Percentiles rank a stretch among this genome's conserved stretches.
These are phyloP conservation scores for Elsinoe australis DNA, from an alignment of 2,329 filamentous ascomycete species.

Conservation along the genomic window DNA sequence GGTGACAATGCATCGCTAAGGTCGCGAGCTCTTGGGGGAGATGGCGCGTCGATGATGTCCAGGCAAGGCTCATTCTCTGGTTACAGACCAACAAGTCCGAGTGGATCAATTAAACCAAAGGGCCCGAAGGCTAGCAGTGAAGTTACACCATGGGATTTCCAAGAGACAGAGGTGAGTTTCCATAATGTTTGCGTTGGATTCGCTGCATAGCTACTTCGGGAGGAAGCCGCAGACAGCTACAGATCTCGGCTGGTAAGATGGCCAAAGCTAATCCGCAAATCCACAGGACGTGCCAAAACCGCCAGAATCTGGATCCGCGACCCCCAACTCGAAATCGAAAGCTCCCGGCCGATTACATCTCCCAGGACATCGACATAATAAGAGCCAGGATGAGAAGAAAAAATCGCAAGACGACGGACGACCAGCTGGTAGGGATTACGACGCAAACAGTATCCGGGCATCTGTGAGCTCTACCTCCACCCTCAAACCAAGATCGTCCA, in stretches of 20 bases:
- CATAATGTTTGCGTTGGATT: neutral
- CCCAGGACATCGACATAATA: conserved; percentile 60
- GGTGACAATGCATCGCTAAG: conserved; percentile 2
- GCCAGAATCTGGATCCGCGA: conserved; percentile 24
- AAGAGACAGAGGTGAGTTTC: conserved; percentile 39
- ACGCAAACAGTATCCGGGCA: conserved; percentile 46
- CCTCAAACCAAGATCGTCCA: conserved; percentile 59
- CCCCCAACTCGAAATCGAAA: conserved; percentile 20
- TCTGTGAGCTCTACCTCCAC: conserved; percentile 43
- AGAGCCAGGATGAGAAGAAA: conserved; percentile 52
- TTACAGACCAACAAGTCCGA: conserved; percentile 11
- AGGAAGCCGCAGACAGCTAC: no score
- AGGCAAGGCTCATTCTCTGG: conserved; percentile 13
- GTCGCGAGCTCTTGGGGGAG: conserved; percentile 6
- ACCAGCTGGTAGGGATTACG: conserved; percentile 7
- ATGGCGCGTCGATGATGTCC: conserved; percentile 51
- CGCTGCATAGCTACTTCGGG: no score
- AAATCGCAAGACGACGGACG: conserved; percentile 20
- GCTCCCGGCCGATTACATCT: conserved; percentile 54
- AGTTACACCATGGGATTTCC: conserved; percentile 95
- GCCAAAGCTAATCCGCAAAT: neutral
- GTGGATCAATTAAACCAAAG: conserved; percentile 16
- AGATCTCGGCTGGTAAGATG: no score
- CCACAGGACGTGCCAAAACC: conserved; percentile 23
- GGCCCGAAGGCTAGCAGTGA: conserved; percentile 52